Base-by-base conservation (phyloP, 805 yeast genomes). In the Barnettozyma vustinii region DNA sequence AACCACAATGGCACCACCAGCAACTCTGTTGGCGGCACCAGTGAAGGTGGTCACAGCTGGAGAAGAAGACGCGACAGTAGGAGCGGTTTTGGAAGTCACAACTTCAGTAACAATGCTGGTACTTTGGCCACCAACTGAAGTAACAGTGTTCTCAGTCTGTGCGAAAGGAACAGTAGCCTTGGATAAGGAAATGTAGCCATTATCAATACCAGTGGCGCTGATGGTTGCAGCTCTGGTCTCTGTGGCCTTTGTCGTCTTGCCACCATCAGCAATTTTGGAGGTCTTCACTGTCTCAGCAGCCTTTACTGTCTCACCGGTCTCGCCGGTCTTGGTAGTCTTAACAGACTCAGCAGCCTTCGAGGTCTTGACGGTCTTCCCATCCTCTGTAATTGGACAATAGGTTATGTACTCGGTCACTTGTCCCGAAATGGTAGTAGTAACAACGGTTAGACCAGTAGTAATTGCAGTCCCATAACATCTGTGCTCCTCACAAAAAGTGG, bases 351-450 rank as follows among this genome's bases (percentile, higher is more conserved):
- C 8, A 27, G 18, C 13, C 37, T 35, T 8, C 3, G 18, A n/a
- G 16, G 2, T 18, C 5, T 35, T n/a, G 19, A 35, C 37, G 9
- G 19, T n/a, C 37, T 36, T 13, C 10, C 8, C 23, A 9, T 9
- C 12, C 3, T 20, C 18, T 6, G 53, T 19, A 15, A 52, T 15
- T 45, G 56, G 55, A 33, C 58, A 55, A 35, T 50, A 55, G 5
- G 58, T 55, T n/a, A 56, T 55, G 47, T 55, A 55, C 30, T n/a
- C 58, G 10, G 75, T 74, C 33, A 45, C 65, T 1, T 52, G 50
- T 15, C 72, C 67, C 21, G 49, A 46, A 15, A 51, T 42, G 5
- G 67, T 60, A 5, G 63, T 56, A 7, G 70, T 64, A 13, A 64
- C 59, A 37, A 71, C 65, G 25, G 71, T 60, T 15, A 62, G 48